Evolutionary conservation across 2,329 filamentous ascomycete species (phyloP).

Genomic region (Neopestalotiopsis sp.): DNA sequence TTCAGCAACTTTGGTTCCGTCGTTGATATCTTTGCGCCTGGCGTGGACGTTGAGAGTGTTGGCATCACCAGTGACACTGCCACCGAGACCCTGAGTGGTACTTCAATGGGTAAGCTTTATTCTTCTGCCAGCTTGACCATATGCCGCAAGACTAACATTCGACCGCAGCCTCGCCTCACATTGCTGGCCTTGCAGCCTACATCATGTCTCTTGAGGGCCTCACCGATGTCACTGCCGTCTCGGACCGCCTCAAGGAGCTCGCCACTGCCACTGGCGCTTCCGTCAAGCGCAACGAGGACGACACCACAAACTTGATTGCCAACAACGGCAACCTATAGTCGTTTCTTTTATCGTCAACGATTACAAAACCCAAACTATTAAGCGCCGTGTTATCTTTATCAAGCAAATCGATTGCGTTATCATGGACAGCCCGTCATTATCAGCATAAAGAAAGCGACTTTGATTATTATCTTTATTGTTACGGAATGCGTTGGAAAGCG

Average conservation of each 20-base stretch:
- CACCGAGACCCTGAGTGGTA: conserved; percentile 54
- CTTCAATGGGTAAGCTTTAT: conserved; percentile 56
- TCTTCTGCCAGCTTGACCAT: neutral
- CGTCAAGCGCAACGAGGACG: conserved; percentile 46
- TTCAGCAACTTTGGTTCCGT: conserved; percentile 64
- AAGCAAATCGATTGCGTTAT: neutral
- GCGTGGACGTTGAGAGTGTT: conserved; percentile 57
- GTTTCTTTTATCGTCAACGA: neutral
- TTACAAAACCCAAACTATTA: conserved; percentile 30
- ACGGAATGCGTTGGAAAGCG: neutral
- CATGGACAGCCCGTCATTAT: neutral
- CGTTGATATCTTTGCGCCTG: conserved; percentile 62
- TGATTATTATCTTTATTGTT: neutral
- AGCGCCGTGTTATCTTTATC: neutral
- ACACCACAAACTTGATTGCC: conserved; percentile 59
- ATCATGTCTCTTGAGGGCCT: conserved; percentile 63
- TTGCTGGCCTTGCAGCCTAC: conserved; percentile 72
- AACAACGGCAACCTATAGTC: conserved; percentile 54
- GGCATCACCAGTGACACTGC: conserved; percentile 55
- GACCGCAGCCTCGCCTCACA: conserved; percentile 65
- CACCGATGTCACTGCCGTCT: conserved; percentile 48
- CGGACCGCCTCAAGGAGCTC: conserved; percentile 56
- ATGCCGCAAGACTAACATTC: conserved; percentile 23
- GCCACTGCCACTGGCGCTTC: conserved; percentile 50
- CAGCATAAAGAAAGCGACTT: neutral